These are phyloP conservation scores for Balansia obtecta DNA, from an alignment of 2,329 filamentous ascomycete genomes.

Conservation along the genomic window DNA sequence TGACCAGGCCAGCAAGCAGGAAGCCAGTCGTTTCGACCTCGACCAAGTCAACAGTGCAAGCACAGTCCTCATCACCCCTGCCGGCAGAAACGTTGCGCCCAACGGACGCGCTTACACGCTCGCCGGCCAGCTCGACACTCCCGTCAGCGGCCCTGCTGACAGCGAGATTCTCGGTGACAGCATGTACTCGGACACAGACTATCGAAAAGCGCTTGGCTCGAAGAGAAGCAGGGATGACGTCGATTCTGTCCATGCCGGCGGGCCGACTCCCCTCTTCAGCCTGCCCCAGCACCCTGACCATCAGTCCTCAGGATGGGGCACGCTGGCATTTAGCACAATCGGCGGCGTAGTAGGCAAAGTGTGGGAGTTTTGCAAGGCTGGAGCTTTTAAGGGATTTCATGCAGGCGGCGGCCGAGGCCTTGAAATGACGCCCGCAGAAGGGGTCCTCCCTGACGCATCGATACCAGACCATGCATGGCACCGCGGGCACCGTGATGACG, in stretches of 20 bases:
- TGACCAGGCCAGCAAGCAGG: neutral
- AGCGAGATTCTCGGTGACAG: slow-evolving; percentile 35
- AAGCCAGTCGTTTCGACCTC: neutral
- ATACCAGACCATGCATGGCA: slow-evolving; percentile 4
- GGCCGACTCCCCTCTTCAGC: slow-evolving; percentile 21
- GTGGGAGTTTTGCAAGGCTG: slow-evolving; percentile 69
- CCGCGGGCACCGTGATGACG: slow-evolving; percentile 2
- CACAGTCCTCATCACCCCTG: slow-evolving; percentile 4
- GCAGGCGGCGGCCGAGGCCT: slow-evolving; percentile 73
- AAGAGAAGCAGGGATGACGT: slow-evolving; percentile 26
- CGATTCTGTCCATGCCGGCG: slow-evolving; percentile 20
- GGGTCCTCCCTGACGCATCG: slow-evolving; percentile 9
- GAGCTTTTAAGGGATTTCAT: slow-evolving; percentile 71
- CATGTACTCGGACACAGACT: slow-evolving; percentile 44
- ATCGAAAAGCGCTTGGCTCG: slow-evolving; percentile 38
- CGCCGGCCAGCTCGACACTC: slow-evolving; percentile 41
- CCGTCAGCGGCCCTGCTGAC: slow-evolving; percentile 20
- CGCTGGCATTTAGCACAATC: slow-evolving; percentile 47
- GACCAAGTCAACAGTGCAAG: neutral
- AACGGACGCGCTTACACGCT: slow-evolving; percentile 28
- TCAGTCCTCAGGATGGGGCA: slow-evolving; percentile 36
- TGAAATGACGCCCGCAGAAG: slow-evolving; percentile 29
- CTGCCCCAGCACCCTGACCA: slow-evolving; percentile 18
- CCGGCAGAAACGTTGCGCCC: slow-evolving; percentile 1
- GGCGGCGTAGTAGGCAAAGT: slow-evolving; percentile 63